Evolutionary conservation across 305 asterid genomes (phyloP), one percentile per base, ranked within the genome.

Genomic region (Fraxinus floribunda): DNA sequence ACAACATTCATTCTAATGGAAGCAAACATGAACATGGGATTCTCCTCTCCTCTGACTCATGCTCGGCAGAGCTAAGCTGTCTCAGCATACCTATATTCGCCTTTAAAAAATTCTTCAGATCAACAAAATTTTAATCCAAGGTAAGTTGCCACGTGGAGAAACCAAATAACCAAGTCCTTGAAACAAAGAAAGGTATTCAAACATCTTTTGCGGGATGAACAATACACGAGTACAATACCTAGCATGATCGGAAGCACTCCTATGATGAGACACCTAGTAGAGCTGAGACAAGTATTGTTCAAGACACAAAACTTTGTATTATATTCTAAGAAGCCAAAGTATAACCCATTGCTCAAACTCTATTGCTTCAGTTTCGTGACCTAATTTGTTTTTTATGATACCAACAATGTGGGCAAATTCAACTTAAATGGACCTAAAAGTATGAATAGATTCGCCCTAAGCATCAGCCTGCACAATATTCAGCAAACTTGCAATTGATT

Each of bases 391-490:
- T 68, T 24, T 46, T 29, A 75, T 68, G 60, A 35, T 75, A 62
- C 74, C 41, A 20, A 68, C 30, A 71, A 39, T 18, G n/a, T 20
- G 60, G 46, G 76, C 30, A 38, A 77, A 35, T 75, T 57, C 73
- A 73, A 41, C 39, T 80, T 30, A 74, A 75, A 41, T 78, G 80
- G 82, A 79, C 76, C 49, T 74, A 64, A 62, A 72, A 32, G 34
- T 73, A 52, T 73, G 49, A 71, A 52, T 52, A 68, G 44, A 39
- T 66, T 71, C 36, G 78, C 49, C 26, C 60, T 79, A 77, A 77
- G 36, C 60, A 80, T 84, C 82, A 52, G 71, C 52, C 11, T 74
- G 73, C 16, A 78, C 81, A 18, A 75, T 77, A 78, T 78, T 72
- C 20, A 70, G 66, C 49, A 79, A 26, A 62, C 71, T 38, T 64